Evolutionary conservation across 768 basidiomycete species (phyloP).

Genomic region (Clathrus columnatus): DNA sequence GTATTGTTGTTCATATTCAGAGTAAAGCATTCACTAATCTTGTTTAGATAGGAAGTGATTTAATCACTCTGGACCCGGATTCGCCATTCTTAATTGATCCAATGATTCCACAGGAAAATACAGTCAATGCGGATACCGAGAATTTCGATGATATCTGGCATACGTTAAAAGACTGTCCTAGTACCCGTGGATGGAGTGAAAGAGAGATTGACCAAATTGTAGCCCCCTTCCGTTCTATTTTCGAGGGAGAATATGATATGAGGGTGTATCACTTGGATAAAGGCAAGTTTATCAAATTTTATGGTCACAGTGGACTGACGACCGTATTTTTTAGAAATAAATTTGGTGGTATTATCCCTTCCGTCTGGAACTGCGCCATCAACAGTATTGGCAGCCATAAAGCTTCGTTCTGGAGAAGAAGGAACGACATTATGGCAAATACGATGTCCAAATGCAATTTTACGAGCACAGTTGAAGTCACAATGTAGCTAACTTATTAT

Average conservation of each 20-base stretch:
- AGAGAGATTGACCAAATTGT: constrained; percentile 41
- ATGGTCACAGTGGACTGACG: background rate
- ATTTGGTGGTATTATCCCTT: background rate
- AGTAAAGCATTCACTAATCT: background rate
- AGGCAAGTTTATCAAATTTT: background rate
- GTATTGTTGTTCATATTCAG: background rate
- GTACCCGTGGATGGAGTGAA: constrained; percentile 61
- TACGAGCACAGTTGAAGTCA: background rate
- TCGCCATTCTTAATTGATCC: constrained; percentile 54
- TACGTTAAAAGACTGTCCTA: constrained; percentile 28
- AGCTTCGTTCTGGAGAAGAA: constrained; percentile 13
- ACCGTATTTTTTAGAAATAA: background rate
- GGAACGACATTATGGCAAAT: constrained; percentile 15
- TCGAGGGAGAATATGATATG: background rate
- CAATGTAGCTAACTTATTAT: background rate
- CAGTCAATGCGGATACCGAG: constrained; percentile 22
- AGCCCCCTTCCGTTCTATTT: constrained; percentile 33
- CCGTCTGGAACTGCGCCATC: background rate
- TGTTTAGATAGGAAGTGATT: constrained; percentile 34
- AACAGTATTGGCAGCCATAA: constrained; percentile 4
- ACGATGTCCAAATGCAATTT: constrained; percentile 10
- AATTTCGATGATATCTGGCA: constrained; percentile 53
- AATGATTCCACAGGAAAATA: constrained; percentile 2
- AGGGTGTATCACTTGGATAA: background rate
- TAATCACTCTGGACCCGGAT: constrained; percentile 57